Conservation (phyloP, 352 stramenopile genomes). For the Globisporangium ultimum region DNA sequence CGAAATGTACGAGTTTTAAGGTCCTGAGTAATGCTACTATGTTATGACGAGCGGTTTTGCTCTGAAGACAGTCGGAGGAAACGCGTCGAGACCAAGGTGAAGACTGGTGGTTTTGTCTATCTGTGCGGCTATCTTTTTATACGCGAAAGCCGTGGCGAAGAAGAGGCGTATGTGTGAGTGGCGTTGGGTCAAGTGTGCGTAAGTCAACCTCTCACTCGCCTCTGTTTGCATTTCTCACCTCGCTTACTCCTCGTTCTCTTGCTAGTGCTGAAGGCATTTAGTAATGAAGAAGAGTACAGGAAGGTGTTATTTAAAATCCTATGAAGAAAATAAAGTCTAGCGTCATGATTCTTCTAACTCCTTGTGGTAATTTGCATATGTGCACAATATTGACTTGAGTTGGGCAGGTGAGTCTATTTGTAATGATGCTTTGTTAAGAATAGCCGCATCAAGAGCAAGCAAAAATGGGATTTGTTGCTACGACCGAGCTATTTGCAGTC, state of each 20-base stretch:
- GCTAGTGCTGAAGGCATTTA: not conserved
- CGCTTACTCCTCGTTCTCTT: constrained; percentile 5
- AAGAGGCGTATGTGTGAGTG: constrained; percentile 5
- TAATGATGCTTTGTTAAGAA: too few species aligned
- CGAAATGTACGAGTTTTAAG: constrained; percentile 77
- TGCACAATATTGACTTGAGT: too few species aligned
- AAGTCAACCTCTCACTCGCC: constrained; percentile 27
- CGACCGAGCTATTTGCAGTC: too few species aligned
- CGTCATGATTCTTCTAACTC: not conserved
- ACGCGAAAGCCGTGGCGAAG: not conserved
- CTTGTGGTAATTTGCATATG: too few species aligned
- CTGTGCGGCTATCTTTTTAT: not conserved
- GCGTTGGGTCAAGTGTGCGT: not conserved
- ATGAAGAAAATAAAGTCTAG: not conserved
- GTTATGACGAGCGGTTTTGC: not conserved
- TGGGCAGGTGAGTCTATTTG: too few species aligned
- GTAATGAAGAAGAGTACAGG: not conserved
- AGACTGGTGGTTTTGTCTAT: not conserved
- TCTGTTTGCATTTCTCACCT: constrained; percentile 5
- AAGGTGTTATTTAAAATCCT: constrained; percentile 1
- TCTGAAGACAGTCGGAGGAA: not conserved
- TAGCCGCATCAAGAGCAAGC: not conserved
- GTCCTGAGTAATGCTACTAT: not conserved
- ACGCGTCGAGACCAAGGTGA: not conserved
- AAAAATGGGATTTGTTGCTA: too few species aligned